Conservation (phyloP, 2,329 filamentous ascomycete species). For the Cordyceps farinosa region DNA sequence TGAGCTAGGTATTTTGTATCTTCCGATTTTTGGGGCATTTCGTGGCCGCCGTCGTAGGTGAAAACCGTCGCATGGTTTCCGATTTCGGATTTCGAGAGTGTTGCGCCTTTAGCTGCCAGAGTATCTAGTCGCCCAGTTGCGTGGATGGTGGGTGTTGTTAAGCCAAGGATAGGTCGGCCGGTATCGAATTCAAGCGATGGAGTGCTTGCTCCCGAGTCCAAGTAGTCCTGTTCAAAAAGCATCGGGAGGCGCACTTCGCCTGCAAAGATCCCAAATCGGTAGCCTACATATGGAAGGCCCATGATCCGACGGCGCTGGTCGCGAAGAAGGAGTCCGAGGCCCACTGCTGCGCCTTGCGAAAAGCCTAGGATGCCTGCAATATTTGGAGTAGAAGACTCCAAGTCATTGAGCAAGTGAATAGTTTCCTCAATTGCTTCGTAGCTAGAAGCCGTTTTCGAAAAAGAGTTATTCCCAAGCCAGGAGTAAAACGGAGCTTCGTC, state of each 20-base stretch:
- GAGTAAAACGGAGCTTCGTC: constrained; percentile 14
- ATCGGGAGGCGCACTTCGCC: constrained; percentile 4
- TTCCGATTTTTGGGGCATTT: not conserved
- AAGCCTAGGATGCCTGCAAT: constrained; percentile 4
- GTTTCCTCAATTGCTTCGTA: not conserved
- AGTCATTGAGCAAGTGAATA: not conserved
- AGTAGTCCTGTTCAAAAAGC: not conserved
- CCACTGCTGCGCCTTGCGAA: constrained; percentile 9
- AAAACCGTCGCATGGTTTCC: not conserved
- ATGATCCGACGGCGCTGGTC: constrained; percentile 11
- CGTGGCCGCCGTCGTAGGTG: constrained; percentile 1
- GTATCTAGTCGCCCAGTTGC: not conserved
- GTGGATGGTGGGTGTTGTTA: not conserved
- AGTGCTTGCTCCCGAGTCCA: constrained; percentile 3
- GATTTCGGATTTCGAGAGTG: not conserved
- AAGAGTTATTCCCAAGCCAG: not conserved
- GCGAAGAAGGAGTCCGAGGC: constrained; percentile 6
- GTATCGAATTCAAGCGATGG: not conserved
- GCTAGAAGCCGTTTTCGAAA: not conserved
- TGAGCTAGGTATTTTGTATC: not conserved
- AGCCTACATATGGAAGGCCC: not conserved
- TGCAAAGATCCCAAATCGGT: constrained; percentile 4
- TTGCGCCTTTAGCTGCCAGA: not conserved
- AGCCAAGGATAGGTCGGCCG: not conserved
- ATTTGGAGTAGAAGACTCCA: not conserved